Conservation (phyloP, 2,329 filamentous ascomycete species). For the Graphilbum sp. region DNA sequence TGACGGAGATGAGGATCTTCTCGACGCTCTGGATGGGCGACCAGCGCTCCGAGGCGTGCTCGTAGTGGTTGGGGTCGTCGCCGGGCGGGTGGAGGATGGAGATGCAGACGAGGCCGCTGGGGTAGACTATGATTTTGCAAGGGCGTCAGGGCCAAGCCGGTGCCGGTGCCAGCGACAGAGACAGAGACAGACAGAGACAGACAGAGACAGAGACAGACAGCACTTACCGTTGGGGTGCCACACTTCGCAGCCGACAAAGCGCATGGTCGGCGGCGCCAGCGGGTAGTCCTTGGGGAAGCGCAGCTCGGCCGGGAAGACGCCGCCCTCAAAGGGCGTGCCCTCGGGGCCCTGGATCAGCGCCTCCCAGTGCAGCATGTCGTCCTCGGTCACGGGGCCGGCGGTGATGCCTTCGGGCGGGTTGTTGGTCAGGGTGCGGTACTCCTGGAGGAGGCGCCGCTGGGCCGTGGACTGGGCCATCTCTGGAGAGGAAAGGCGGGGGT, state of each 20-base stretch:
- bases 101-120: conserved; percentile 85
- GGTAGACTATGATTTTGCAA: conserved; percentile 49
- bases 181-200: conserved; percentile 1
- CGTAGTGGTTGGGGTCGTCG: conserved; percentile 97
- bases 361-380: conserved; percentile 94
- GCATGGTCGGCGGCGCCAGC: conserved; percentile 90
- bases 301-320: conserved; percentile 86
- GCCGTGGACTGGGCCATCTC: conserved; percentile 46
- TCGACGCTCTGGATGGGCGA: conserved; percentile 93
- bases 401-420: conserved; percentile 97
- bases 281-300: conserved; percentile 95
- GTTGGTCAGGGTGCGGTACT: conserved; percentile 87
- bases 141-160: not conserved
- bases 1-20: conserved; percentile 91
- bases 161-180: not conserved
- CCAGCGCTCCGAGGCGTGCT: conserved; percentile 90
- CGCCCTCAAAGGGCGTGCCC: conserved; percentile 89
- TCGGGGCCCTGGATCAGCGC: conserved; percentile 90
- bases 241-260: conserved; percentile 69
- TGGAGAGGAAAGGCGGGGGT: not conserved
- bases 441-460: conserved; percentile 75
- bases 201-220: not conserved
- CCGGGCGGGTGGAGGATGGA: conserved; percentile 95
- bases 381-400: conserved; percentile 81
- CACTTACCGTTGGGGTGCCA: conserved; percentile 84